Conservation (phyloP, 2,329 filamentous ascomycete species). For the Dendryphion nanum region DNA sequence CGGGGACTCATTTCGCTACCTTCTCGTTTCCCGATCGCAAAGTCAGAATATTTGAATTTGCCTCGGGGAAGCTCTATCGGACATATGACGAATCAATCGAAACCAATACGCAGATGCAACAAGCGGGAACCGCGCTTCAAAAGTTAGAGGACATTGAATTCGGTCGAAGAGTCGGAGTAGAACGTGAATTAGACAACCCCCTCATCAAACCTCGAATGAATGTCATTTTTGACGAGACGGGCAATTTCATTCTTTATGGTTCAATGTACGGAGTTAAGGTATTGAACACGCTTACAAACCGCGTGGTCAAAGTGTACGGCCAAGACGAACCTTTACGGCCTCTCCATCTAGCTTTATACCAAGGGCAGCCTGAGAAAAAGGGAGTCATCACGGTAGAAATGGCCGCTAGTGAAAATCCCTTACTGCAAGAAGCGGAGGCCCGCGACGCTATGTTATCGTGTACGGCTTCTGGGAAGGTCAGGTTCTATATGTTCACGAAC, state of each 20-base stretch:
- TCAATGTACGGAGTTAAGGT: constrained; percentile 92
- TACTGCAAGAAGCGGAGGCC: constrained; percentile 86
- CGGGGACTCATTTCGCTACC: constrained; percentile 80
- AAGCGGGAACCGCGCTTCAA: constrained; percentile 78
- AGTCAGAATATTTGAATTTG: constrained; percentile 90
- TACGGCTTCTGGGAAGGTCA: constrained; percentile 81
- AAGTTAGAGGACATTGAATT: constrained; percentile 91
- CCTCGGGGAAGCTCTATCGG: constrained; percentile 79
- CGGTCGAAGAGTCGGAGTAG: constrained; percentile 78
- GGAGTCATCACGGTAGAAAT: constrained; percentile 91
- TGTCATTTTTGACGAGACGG: constrained; percentile 92
- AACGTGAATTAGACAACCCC: constrained; percentile 78
- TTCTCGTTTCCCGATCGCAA: constrained; percentile 93
- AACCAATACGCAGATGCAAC: constrained; percentile 91
- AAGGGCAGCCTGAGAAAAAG: constrained; percentile 94
- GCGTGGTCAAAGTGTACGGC: constrained; percentile 85
- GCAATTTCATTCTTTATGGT: constrained; percentile 91
- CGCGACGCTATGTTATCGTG: constrained; percentile 85
- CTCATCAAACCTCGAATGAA: constrained; percentile 70
- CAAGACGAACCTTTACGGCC: constrained; percentile 85
- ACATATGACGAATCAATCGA: constrained; percentile 94
- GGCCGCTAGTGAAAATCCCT: constrained; percentile 91
- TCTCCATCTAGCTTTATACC: constrained; percentile 82
- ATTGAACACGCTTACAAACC: constrained; percentile 92
- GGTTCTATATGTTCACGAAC: constrained; percentile 98